A percentile compares a stretch with the other conserved stretches of the same genome.
Evolutionary conservation across 805 yeast genomes (phyloP).

Genomic region (Wickerhamomyces sydowiorum): DNA sequence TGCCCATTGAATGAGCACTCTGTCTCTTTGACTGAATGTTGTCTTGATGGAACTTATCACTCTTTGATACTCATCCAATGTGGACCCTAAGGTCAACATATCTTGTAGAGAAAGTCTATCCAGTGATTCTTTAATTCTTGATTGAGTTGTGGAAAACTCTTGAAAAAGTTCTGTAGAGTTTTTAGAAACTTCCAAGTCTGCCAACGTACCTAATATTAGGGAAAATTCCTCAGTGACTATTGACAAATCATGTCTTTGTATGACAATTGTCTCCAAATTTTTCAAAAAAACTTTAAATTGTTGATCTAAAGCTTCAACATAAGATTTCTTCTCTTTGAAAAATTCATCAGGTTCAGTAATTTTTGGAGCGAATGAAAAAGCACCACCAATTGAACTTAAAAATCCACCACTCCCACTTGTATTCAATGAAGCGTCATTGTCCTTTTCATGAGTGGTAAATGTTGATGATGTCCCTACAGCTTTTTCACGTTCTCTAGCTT

Average conservation of each 20-base stretch:
- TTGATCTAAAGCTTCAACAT: conserved; percentile 65
- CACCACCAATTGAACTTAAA: conserved; percentile 60
- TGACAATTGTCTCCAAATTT: conserved; percentile 67
- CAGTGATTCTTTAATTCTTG: conserved; percentile 62
- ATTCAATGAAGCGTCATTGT: conserved; percentile 26
- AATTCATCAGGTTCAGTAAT: conserved; percentile 74
- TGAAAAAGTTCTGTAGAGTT: conserved; percentile 55
- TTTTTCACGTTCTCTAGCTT: conserved; percentile 57
- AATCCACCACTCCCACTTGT: conserved; percentile 44
- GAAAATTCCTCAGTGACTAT: conserved; percentile 65
- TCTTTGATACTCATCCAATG: conserved; percentile 83
- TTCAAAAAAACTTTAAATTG: conserved; percentile 65
- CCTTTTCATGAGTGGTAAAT: conserved; percentile 19
- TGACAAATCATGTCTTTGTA: conserved; percentile 71
- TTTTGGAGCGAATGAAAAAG: conserved; percentile 62
- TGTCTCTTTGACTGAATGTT: conserved; percentile 70
- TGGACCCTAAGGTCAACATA: conserved; percentile 76
- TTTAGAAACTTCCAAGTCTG: conserved; percentile 70
- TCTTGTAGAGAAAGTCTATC: conserved; percentile 82
- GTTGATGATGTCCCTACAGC: conserved; percentile 44
- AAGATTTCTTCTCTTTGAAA: conserved; percentile 62
- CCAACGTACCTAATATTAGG: conserved; percentile 48
- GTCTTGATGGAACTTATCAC: conserved; percentile 68
- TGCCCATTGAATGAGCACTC: conserved; percentile 40
- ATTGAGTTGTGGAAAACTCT: conserved; percentile 69